A percentile compares a stretch with the other conserved stretches of the same genome.
Evolutionary conservation across 495 filamentous ascomycete genomes (phyloP).

Genomic region (Annulohypoxylon maeteangense): DNA sequence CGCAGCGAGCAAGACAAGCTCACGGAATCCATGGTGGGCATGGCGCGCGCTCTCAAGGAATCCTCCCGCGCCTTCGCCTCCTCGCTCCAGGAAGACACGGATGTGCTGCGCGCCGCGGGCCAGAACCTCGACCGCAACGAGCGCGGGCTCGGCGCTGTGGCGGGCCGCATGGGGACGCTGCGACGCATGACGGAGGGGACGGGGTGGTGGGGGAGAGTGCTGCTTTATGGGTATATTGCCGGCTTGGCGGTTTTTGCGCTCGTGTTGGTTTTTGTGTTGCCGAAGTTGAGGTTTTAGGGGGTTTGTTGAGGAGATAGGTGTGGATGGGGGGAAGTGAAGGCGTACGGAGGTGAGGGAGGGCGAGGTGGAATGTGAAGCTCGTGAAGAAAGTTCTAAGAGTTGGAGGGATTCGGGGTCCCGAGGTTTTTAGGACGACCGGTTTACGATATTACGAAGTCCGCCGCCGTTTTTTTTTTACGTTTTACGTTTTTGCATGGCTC

Average conservation of each 20-base stretch:
- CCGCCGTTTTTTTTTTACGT: no score
- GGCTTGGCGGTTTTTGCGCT: slow-evolving; percentile 79
- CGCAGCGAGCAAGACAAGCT: slow-evolving; percentile 86
- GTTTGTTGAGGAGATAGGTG: background rate
- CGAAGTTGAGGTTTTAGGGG: slow-evolving; percentile 81
- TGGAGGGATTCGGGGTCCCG: background rate
- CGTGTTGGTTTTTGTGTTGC: slow-evolving; percentile 79
- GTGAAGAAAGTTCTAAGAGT: background rate
- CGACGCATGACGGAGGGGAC: slow-evolving; percentile 81
- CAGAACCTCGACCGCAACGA: slow-evolving; percentile 81
- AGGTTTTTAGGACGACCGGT: background rate
- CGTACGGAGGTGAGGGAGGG: background rate
- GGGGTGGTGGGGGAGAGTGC: slow-evolving; percentile 86
- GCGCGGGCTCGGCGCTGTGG: slow-evolving; percentile 76
- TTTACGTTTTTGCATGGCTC: slow-evolving; percentile 5
- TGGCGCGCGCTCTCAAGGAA: slow-evolving; percentile 81
- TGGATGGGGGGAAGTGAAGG: background rate
- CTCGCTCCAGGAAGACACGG: slow-evolving; percentile 76
- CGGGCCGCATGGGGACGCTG: slow-evolving; percentile 77
- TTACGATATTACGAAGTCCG: slow-evolving; percentile 15
- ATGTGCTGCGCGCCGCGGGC: slow-evolving; percentile 72
- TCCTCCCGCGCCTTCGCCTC: slow-evolving; percentile 75
- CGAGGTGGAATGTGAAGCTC: background rate
- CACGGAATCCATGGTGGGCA: slow-evolving; percentile 77
- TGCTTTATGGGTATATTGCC: slow-evolving; percentile 85